Conservation (phyloP, 1,139 yeast genomes). For the Magnusiomyces suaveolens region DNA sequence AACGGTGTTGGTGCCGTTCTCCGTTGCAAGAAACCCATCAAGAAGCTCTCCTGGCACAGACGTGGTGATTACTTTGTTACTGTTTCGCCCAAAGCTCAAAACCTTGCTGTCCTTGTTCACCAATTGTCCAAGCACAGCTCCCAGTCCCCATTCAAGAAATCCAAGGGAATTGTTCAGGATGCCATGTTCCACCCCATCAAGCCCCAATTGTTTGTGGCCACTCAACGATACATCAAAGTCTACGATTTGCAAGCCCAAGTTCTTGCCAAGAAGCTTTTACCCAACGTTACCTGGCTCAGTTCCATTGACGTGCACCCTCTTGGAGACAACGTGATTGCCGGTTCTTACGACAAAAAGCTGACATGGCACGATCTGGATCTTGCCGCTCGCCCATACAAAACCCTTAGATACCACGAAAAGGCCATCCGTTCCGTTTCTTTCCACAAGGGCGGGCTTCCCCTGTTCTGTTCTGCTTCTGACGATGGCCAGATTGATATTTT, state of each 20-base stretch:
- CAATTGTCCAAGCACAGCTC: constrained; percentile 89
- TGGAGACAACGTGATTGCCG: constrained; percentile 89
- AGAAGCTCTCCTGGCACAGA: constrained; percentile 89
- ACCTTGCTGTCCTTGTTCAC: constrained; percentile 84
- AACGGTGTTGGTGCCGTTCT: constrained; percentile 72
- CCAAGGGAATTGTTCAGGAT: constrained; percentile 90
- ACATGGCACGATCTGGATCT: constrained; percentile 96
- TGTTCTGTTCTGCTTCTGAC: constrained; percentile 94
- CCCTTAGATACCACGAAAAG: constrained; percentile 85
- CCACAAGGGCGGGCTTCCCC: constrained; percentile 78
- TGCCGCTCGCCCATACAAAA: constrained; percentile 84
- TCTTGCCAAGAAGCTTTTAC: constrained; percentile 71
- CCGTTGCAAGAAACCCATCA: constrained; percentile 58
- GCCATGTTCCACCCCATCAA: constrained; percentile 95
- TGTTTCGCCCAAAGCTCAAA: constrained; percentile 82
- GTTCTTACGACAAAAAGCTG: constrained; percentile 89
- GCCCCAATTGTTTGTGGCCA: constrained; percentile 88
- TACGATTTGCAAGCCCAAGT: constrained; percentile 85
- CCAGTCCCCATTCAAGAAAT: constrained; percentile 92
- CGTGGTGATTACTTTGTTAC: constrained; percentile 95
- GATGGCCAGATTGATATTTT: constrained; percentile 89
- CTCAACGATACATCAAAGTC: constrained; percentile 83
- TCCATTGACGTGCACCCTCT: constrained; percentile 89
- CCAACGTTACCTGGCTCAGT: constrained; percentile 94
- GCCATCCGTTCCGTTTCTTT: constrained; percentile 84